A percentile compares a stretch with the other conserved stretches of the same genome.
These are phyloP conservation scores for Quercus dentata DNA, from an alignment of 306 rosid genomes.

Conservation along the genomic window DNA sequence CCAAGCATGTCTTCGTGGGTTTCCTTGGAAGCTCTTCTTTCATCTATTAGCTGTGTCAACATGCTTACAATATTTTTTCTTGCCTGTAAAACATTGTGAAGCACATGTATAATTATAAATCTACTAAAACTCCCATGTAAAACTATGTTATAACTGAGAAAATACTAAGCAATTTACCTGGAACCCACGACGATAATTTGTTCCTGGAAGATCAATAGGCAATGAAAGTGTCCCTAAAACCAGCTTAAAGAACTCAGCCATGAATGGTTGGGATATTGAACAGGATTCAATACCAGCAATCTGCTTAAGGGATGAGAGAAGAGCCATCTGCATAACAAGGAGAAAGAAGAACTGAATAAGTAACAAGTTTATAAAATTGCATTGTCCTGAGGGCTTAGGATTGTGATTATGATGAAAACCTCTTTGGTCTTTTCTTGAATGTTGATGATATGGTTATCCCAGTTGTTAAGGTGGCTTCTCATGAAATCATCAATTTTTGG, in stretches of 20 bases:
- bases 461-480: constrained; percentile 58
- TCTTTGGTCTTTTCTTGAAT: constrained; percentile 87
- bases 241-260: constrained; percentile 78
- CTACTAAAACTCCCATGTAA: background rate
- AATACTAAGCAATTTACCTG: constrained; percentile 45
- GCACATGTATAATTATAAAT: background rate
- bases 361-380: background rate
- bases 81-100: constrained; percentile 49
- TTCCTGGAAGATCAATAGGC: constrained; percentile 90
- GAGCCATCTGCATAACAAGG: constrained; percentile 66
- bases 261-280: constrained; percentile 44
- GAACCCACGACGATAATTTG: constrained; percentile 72
- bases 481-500: constrained; percentile 82
- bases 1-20: constrained; percentile 67
- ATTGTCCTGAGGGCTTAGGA: background rate
- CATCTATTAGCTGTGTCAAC: constrained; percentile 50
- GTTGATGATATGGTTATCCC: constrained; percentile 66
- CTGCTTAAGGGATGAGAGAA: constrained; percentile 76
- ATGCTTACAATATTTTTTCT: constrained; percentile 71
- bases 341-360: background rate
- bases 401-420: constrained; percentile 36
- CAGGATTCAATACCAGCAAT: constrained; percentile 64
- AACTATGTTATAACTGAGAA: background rate
- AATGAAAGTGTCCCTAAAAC: constrained; percentile 87
- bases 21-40: constrained; percentile 65